phyloP scores from a whole-genome alignment of 805 yeast species.

The Teunomyces barrocoloradensis region DNA sequence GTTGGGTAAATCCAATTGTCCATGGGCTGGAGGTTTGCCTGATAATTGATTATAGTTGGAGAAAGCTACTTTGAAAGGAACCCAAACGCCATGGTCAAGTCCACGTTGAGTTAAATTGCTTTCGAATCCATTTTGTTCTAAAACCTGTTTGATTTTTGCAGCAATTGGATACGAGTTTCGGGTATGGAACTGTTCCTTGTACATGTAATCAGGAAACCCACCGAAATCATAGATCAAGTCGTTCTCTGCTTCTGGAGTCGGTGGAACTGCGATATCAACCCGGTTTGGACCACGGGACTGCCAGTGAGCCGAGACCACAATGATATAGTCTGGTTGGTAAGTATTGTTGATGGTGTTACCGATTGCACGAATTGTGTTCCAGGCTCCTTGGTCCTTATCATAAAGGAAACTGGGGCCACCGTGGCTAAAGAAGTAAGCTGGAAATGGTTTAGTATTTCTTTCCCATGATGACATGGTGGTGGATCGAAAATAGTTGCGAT shows the following conservation, averaged over 20 bases:
- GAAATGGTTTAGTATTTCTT: constrained; percentile 34
- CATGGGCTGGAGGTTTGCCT: background rate
- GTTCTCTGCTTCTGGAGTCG: constrained; percentile 38
- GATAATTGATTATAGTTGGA: constrained; percentile 26
- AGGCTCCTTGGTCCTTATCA: constrained; percentile 56
- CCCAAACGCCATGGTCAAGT: constrained; percentile 83
- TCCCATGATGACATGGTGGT: background rate
- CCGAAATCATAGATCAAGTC: constrained; percentile 69
- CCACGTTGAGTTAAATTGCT: constrained; percentile 55
- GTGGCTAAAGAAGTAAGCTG: constrained; percentile 72
- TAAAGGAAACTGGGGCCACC: constrained; percentile 83
- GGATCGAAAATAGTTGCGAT: background rate
- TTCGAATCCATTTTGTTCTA: constrained; percentile 43
- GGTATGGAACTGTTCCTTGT: constrained; percentile 59
- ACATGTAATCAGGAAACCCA: constrained; percentile 67
- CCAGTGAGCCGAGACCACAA: constrained; percentile 80
- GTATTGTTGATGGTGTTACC: constrained; percentile 50
- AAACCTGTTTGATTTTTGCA: constrained; percentile 37
- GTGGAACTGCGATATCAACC: constrained; percentile 45
- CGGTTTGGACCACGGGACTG: constrained; percentile 43
- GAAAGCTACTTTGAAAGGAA: constrained; percentile 72
- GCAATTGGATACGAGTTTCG: constrained; percentile 44
- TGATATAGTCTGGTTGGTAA: constrained; percentile 61
- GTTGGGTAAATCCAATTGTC: constrained; percentile 39
- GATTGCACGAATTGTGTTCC: constrained; percentile 43